Base-by-base conservation (phyloP, 306 rosid species). In the Castanea crenata region DNA sequence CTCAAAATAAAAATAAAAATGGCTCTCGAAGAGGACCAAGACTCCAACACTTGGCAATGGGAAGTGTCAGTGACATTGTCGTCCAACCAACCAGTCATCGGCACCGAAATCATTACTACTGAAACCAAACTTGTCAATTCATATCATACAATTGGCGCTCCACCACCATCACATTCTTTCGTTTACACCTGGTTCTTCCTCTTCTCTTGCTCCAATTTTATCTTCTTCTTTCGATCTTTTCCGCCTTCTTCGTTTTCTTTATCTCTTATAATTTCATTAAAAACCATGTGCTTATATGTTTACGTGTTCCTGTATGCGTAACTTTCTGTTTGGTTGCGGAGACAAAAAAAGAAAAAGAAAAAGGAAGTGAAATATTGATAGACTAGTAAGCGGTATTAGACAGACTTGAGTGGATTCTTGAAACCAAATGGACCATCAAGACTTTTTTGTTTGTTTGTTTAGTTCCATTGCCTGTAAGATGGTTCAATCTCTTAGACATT, bases 171-270 rank as follows among this genome's bases (percentile, higher is more conserved):
- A 7, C 56, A 71, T 69, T 25, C 69, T 55, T 1, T 76, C 55
- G 57, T 13, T 67, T 76, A 5, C 77, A 65, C 5, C 16, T 80
- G 87, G 87, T 84, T 68, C 57, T 21, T 55, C 20, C 14, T 23
- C 27, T n/a, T 5, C 55, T 46, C 27, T 55, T 38, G 27, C 11
- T 38, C 25, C 38, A 4, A 4, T 16, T 62, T 46, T 57, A 46
- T 55, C 58, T 44, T 44, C 0, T 41, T 69, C 2, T 23, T 18
- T 35, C 21, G 15, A 9, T 23, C 10, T 44, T 5, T 10, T n/a
- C 8, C 27, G 27, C 27, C 10, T 3, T n/a, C 13, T 54, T 54
- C 10, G 32, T 31, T 18, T 64, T 29, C 31, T n/a, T 64, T 64
- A 8, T 64, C 31, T 64, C 44, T 64, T 3, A 16, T 64, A 31